phyloP scores from a whole-genome alignment of 2,329 filamentous ascomycete species.

The Rugonectria rugulosa region DNA sequence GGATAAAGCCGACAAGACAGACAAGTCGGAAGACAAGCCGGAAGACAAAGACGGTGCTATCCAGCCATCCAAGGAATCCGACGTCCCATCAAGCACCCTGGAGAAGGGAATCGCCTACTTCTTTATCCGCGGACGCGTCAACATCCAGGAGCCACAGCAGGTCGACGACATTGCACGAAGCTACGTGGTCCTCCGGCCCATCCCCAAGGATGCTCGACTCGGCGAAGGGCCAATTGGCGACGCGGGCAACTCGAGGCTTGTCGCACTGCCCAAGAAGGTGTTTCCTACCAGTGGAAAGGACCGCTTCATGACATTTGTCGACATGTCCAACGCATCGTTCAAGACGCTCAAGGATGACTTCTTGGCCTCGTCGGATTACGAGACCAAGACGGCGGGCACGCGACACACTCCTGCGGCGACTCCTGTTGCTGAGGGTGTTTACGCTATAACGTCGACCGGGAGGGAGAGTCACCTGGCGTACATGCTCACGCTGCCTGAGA shows the following conservation, averaged over 20 bases:
- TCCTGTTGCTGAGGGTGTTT: constrained; percentile 85
- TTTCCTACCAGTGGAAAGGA: constrained; percentile 75
- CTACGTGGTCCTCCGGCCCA: constrained; percentile 80
- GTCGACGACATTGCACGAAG: constrained; percentile 78
- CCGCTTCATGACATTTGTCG: constrained; percentile 82
- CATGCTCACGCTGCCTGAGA: constrained; percentile 75
- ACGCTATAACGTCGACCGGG: constrained; percentile 77
- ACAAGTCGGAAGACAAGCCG: constrained; percentile 4
- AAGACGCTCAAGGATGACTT: constrained; percentile 77
- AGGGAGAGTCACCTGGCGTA: constrained; percentile 81
- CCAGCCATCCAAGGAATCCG: constrained; percentile 30
- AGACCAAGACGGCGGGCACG: constrained; percentile 77
- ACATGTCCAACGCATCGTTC: constrained; percentile 73
- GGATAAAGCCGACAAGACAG: background rate
- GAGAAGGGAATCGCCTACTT: constrained; percentile 94
- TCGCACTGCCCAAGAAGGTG: constrained; percentile 85
- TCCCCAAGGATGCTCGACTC: constrained; percentile 71
- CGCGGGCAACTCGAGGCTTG: constrained; percentile 70
- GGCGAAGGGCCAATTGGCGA: constrained; percentile 58
- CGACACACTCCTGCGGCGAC: constrained; percentile 73
- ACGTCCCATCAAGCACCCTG: constrained; percentile 64
- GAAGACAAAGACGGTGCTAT: constrained; percentile 26
- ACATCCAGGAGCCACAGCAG: constrained; percentile 71
- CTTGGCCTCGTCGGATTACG: constrained; percentile 71
- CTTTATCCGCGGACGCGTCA: constrained; percentile 82